Evolutionary conservation across 805 yeast species (phyloP).

Genomic region (Pichia pseudocactophila): DNA sequence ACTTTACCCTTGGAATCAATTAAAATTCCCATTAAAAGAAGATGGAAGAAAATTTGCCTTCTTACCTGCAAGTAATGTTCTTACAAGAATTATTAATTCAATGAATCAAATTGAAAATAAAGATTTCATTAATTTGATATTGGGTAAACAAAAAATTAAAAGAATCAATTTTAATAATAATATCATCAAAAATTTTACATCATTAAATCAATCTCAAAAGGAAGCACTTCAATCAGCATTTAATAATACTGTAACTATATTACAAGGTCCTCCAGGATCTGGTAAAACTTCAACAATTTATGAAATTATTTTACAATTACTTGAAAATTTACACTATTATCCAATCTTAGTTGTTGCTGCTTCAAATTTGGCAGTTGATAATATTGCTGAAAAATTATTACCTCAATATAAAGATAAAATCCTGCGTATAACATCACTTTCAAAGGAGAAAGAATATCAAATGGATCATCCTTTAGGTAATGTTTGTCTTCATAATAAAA

Average conservation of each 20-base stretch:
- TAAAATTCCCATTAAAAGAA: constrained; percentile 19
- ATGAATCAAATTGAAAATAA: constrained; percentile 51
- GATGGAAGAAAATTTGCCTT: constrained; percentile 29
- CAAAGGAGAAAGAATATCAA: constrained; percentile 55
- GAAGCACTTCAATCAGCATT: constrained; percentile 65
- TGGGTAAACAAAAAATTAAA: constrained; percentile 24
- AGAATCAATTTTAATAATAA: constrained; percentile 46
- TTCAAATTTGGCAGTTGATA: constrained; percentile 67
- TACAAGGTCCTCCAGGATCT: constrained; percentile 78
- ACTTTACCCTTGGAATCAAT: constrained; percentile 50
- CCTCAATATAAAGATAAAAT: constrained; percentile 41
- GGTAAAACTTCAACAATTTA: constrained; percentile 80
- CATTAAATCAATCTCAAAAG: constrained; percentile 62
- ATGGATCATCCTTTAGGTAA: constrained; percentile 45
- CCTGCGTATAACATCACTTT: constrained; percentile 48
- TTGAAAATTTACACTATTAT: constrained; percentile 47
- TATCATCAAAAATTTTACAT: constrained; percentile 40
- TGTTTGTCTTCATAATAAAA: constrained; percentile 57
- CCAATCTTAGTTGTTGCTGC: constrained; percentile 71
- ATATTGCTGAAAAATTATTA: constrained; percentile 61
- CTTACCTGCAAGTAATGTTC: constrained; percentile 56
- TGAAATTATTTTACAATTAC: constrained; percentile 69
- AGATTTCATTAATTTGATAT: constrained; percentile 34
- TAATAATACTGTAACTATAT: constrained; percentile 45
- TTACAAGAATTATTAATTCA: constrained; percentile 54